These are phyloP conservation scores for Myochromella boudieri DNA, from an alignment of 768 basidiomycete genomes.

Conservation along the genomic window DNA sequence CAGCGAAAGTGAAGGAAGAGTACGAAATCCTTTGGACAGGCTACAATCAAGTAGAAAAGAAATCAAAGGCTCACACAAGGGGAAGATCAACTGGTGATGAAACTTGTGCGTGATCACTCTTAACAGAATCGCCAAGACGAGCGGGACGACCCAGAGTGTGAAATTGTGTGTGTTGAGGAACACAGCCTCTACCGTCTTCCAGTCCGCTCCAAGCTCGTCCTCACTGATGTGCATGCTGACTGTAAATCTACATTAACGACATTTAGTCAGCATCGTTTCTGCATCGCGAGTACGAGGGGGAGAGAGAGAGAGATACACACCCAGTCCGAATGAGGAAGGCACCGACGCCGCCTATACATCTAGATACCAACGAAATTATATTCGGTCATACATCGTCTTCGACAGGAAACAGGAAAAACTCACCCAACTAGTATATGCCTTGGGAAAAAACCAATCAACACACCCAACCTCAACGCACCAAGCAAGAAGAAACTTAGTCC, in stretches of 20 bases:
- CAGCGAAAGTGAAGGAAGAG: not conserved
- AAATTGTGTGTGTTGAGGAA: conserved; percentile 65
- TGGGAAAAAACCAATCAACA: conserved; percentile 93
- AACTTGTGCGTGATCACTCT: conserved; percentile 77
- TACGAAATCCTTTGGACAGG: too few relatives aligned
- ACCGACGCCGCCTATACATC: conserved; percentile 94
- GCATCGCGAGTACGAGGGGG: not conserved
- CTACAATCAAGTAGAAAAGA: too few relatives aligned
- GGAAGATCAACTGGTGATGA: conserved; percentile 91
- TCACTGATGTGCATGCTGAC: conserved; percentile 84
- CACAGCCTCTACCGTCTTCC: conserved; percentile 66
- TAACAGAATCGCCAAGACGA: conserved; percentile 73
- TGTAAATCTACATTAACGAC: conserved; percentile 55
- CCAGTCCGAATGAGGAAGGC: conserved; percentile 90
- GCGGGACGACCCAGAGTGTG: conserved; percentile 76
- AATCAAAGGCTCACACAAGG: conserved; percentile 72
- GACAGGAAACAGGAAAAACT: conserved; percentile 21
- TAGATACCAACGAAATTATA: conserved; percentile 19
- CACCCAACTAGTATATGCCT: conserved; percentile 95
- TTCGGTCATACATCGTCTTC: not conserved
- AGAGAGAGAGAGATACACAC: conserved; percentile 34
- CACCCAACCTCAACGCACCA: conserved; percentile 79
- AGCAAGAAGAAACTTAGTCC: conserved; percentile 85
- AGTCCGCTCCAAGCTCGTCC: conserved; percentile 68
- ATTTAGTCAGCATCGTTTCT: not conserved